A percentile compares a stretch with the other conserved stretches of the same genome.
Conservation (phyloP, 768 basidiomycete genomes). For the Rhizopogon roseolus region DNA sequence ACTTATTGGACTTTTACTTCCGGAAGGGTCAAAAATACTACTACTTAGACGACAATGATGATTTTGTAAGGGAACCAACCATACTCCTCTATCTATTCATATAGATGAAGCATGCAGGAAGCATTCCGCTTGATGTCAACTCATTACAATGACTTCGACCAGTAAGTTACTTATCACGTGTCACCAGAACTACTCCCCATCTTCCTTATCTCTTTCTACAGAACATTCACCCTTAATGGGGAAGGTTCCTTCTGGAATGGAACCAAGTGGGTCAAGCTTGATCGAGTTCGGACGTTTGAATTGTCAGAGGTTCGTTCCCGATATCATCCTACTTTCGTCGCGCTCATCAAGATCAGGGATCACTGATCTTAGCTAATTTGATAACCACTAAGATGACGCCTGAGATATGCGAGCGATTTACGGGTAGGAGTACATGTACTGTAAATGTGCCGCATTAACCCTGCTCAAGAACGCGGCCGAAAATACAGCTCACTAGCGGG, state of each 20-base stretch:
- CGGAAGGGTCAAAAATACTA: neutral
- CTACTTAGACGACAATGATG: neutral
- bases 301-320: neutral
- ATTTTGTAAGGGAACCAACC: neutral
- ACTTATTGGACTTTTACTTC: constrained; percentile 7
- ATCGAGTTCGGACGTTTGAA: neutral
- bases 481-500: neutral
- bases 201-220: neutral
- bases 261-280: neutral
- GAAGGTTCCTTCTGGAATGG: neutral
- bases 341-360: neutral
- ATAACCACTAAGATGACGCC: neutral
- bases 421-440: neutral
- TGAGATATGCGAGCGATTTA: neutral
- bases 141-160: neutral
- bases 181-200: neutral
- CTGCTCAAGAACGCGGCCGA: constrained; percentile 2
- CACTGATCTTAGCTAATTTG: neutral
- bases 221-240: neutral
- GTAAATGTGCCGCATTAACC: neutral
- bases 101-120: neutral
- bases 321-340: neutral
- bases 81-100: neutral
- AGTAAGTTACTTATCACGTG: neutral
- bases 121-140: neutral